These are phyloP conservation scores for Fusarium torreyae DNA, from an alignment of 2,329 filamentous ascomycete genomes.

Conservation along the genomic window DNA sequence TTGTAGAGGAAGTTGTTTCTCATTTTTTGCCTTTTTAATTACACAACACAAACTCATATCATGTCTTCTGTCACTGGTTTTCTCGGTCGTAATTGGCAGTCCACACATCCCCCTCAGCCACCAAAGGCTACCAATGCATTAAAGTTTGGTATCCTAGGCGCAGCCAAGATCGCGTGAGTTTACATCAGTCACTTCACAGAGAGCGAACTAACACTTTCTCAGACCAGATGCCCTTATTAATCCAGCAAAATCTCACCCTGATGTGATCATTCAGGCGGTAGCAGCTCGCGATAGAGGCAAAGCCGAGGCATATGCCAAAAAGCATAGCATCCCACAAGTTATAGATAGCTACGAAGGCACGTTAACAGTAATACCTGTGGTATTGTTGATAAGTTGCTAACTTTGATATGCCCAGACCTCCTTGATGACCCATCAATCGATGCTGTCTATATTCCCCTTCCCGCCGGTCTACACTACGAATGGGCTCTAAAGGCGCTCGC, in stretches of 20 bases:
- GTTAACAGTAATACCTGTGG: no score
- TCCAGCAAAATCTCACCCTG: background rate
- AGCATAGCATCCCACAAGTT: background rate
- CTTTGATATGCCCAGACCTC: fast-evolving
- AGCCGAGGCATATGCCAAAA: background rate
- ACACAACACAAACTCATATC: no score
- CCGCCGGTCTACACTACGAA: background rate
- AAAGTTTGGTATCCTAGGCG: slow-evolving; percentile 11
- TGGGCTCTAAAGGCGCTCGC: background rate
- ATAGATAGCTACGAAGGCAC: background rate
- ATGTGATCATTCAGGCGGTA: background rate
- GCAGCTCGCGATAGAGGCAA: background rate
- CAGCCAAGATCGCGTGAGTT: slow-evolving; percentile 4
- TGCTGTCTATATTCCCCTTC: slow-evolving; percentile 8
- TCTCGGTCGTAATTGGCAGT: slow-evolving; percentile 2
- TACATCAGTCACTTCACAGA: no score
- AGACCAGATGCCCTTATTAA: background rate
- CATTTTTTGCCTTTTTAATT: no score
- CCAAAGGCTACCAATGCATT: background rate
- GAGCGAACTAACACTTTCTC: no score
- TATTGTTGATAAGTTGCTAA: background rate
- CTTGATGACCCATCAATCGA: background rate
- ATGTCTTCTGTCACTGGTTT: slow-evolving; percentile 2
- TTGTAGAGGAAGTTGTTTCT: no score
- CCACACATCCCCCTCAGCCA: background rate